Percentiles rank a stretch among this genome's conserved stretches.
phyloP scores from a whole-genome alignment of 306 rosid genomes.

The Oxytropis ochrocephala region DNA sequence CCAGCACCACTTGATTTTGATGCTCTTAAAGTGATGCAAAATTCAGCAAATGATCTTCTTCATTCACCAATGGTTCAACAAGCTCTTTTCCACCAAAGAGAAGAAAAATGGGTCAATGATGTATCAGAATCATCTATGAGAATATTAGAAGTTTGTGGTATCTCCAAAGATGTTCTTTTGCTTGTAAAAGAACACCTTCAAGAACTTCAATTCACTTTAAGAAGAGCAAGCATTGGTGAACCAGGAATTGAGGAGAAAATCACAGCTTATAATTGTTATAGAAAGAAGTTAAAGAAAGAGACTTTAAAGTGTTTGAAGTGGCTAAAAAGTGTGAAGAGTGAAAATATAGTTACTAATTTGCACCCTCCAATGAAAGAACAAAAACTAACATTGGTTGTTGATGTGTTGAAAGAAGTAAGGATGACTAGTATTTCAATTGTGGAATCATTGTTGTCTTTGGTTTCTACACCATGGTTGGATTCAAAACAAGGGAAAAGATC shows the following conservation, averaged over 20 bases:
- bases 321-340: slow-evolving; percentile 35
- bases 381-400: slow-evolving; percentile 44
- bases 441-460: slow-evolving; percentile 46
- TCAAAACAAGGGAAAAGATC: slow-evolving; percentile 22
- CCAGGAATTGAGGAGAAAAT: slow-evolving; percentile 27
- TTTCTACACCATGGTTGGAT: slow-evolving; percentile 51
- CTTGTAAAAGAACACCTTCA: slow-evolving; percentile 52
- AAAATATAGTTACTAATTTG: neutral
- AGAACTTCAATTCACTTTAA: slow-evolving; percentile 46
- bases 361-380: slow-evolving; percentile 16
- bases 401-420: slow-evolving; percentile 48
- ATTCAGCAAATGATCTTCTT: slow-evolving; percentile 48
- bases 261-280: slow-evolving; percentile 27
- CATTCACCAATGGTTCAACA: slow-evolving; percentile 45
- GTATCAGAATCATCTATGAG: slow-evolving; percentile 50
- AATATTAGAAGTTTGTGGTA: slow-evolving; percentile 51
- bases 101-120: slow-evolving; percentile 47
- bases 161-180: slow-evolving; percentile 48
- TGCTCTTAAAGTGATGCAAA: slow-evolving; percentile 47
- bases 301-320: slow-evolving; percentile 42
- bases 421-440: slow-evolving; percentile 39
- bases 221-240: slow-evolving; percentile 32
- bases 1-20: slow-evolving; percentile 48
- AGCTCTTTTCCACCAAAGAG: slow-evolving; percentile 24
- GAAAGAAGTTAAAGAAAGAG: slow-evolving; percentile 53